Conservation (phyloP, 257 asterid genomes). For the Phtheirospermum japonicum region DNA sequence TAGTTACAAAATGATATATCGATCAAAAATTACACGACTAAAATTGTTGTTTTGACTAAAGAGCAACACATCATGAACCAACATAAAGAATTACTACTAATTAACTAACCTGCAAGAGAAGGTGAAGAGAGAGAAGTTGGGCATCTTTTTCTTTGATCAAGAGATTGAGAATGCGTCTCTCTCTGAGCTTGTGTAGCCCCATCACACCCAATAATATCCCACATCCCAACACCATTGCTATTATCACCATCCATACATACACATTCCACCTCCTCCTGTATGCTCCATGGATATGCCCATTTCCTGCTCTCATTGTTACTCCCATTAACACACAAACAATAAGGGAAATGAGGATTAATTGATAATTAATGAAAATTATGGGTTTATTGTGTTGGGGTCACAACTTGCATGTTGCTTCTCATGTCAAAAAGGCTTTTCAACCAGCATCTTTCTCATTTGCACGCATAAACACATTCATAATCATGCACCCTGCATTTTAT, state of each 20-base stretch:
- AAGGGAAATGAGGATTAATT: not conserved
- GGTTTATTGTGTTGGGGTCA: too few species aligned
- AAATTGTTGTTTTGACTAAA: too few species aligned
- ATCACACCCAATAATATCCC: constrained; percentile 45
- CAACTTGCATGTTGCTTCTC: constrained; percentile 38
- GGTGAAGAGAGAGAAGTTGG: constrained; percentile 49
- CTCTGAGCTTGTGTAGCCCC: constrained; percentile 55
- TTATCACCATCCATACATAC: constrained; percentile 30
- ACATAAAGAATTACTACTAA: too few species aligned
- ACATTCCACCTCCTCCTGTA: constrained; percentile 34
- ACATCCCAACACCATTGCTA: constrained; percentile 49
- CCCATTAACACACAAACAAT: not conserved
- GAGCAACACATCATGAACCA: too few species aligned
- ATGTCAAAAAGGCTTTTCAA: constrained; percentile 32
- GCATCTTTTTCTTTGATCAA: constrained; percentile 47
- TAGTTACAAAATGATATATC: too few species aligned
- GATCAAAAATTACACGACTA: too few species aligned
- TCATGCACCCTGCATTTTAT: constrained; percentile 18
- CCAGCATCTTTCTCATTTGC: constrained; percentile 29
- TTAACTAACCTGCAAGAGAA: constrained; percentile 63
- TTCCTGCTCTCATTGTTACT: constrained; percentile 24
- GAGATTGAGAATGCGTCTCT: constrained; percentile 43
- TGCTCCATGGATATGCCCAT: constrained; percentile 7
- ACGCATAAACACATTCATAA: constrained; percentile 24
- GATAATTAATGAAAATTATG: not conserved